These are phyloP conservation scores for Nepenthes alata DNA, from an alignment of 179 eudicot species.

Conservation along the genomic window DNA sequence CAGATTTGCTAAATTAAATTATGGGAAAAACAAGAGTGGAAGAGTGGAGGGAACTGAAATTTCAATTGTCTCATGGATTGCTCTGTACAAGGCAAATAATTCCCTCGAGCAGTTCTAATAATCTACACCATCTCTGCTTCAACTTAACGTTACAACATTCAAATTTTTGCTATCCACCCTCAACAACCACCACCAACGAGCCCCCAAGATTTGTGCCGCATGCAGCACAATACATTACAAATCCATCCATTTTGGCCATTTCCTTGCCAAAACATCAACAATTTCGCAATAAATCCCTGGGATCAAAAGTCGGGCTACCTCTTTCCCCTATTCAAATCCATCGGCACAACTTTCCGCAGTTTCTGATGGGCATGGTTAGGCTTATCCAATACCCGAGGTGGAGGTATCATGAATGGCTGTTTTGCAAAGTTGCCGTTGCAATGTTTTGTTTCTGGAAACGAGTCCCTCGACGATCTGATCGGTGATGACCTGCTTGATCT, in stretches of 20 bases:
- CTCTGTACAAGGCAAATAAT: conserved; percentile 40
- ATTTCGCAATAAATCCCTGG: conserved; percentile 15
- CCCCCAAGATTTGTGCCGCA: conserved; percentile 14
- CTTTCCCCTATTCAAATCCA: conserved; percentile 38
- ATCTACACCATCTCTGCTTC: conserved; percentile 10
- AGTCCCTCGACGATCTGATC: conserved; percentile 28
- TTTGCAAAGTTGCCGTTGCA: conserved; percentile 24
- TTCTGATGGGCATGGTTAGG: conserved; percentile 32
- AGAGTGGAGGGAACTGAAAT: conserved; percentile 12
- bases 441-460: conserved; percentile 23
- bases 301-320: conserved; percentile 18
- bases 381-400: conserved; percentile 35
- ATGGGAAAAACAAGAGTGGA: background rate
- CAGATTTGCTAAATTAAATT: background rate
- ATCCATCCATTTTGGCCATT: conserved; percentile 7
- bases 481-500: conserved; percentile 53
- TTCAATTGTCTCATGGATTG: conserved; percentile 28
- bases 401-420: conserved; percentile 33
- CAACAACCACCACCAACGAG: background rate
- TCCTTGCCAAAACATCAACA: conserved; percentile 3
- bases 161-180: conserved; percentile 15
- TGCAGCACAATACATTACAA: conserved; percentile 24
- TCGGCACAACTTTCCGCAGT: conserved; percentile 31
- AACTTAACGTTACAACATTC: conserved; percentile 31
- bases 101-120: conserved; percentile 7